Base-by-base conservation (phyloP, 2,329 filamentous ascomycete genomes). In the Calonectria fujianensis region DNA sequence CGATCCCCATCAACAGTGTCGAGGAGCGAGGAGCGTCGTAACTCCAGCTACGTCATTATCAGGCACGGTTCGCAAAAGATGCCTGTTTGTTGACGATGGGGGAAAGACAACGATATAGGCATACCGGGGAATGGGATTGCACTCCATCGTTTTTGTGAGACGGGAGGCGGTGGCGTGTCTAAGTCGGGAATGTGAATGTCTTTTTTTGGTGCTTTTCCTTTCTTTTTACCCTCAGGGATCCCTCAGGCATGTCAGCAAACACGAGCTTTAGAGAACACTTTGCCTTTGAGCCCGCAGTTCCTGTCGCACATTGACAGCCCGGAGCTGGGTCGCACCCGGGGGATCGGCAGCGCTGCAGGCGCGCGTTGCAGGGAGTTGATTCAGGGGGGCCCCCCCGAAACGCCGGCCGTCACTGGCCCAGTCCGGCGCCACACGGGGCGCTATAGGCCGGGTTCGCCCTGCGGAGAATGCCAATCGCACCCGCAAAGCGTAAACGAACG, bases 1-100 rank as follows among this genome's bases (percentile, higher is more conserved):
- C 18, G 54, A 35, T 59, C 32, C 27, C 32, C 9, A 35, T 32
- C 31, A 32, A 39, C 31, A 35, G 27, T 20, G 52, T n/a, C 31
- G 32, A 20, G 20, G 11, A 11, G 9, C 9, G 9, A 35, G 32
- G 9, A n/a, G 54, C 8, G 31, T 27, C 39, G 57, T 61, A 37
- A 61, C 32, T 6, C 11, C 6, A 9, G 57, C 57, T 63, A 63
- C 57, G 57, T 63, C 57, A 63, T 63, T 61, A 11, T 11, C 3
- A 24, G n/a, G 20, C 57, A 37, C 9, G 54, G 35, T 29, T 63
- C 57, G 57, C 57, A 63, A 63, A 16, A 63, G 57, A 63, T 63
- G 57, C 57, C 57, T 7, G 39, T 63, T 63, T 37, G 11, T 63
- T 3, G 24, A 18, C 11, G n/a, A 41, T 63, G 39, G 10, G 7